Evolutionary conservation across 768 basidiomycete species (phyloP).

Genomic region (Plicaturopsis crispa): DNA sequence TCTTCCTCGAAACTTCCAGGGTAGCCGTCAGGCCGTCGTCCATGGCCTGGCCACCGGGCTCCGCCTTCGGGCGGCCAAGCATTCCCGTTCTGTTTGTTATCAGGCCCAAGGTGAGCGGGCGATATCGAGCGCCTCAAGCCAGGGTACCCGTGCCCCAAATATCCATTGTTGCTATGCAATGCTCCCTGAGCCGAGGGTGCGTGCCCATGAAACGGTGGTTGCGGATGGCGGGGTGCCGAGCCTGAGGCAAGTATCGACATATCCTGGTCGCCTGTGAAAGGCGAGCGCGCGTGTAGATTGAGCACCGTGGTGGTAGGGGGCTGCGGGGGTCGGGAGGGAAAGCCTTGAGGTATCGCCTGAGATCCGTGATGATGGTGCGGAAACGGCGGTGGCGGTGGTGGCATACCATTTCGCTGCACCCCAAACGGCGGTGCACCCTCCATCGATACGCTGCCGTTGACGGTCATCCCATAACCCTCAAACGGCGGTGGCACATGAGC

Average conservation of each 20-base stretch:
- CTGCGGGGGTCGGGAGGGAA: slow-evolving; percentile 28
- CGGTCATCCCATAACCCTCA: not conserved
- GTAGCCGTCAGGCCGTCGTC: not conserved
- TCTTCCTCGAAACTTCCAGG: not conserved
- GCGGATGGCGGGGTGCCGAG: slow-evolving; percentile 18
- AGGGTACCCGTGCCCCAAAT: too few species aligned
- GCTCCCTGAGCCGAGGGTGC: slow-evolving; percentile 7
- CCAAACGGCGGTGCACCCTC: slow-evolving; percentile 3
- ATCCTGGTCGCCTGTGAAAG: slow-evolving; percentile 16
- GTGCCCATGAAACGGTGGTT: not conserved
- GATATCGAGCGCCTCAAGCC: slow-evolving; percentile 11
- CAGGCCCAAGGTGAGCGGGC: too few species aligned
- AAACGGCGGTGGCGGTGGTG: slow-evolving; percentile 16
- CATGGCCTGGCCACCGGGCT: slow-evolving; percentile 1
- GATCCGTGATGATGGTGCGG: slow-evolving; percentile 27
- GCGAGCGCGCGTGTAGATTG: slow-evolving; percentile 28
- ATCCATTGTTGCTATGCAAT: too few species aligned
- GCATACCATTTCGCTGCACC: not conserved
- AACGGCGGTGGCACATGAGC: not conserved
- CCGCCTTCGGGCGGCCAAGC: slow-evolving; percentile 16
- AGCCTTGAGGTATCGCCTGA: slow-evolving; percentile 20
- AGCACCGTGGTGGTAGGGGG: slow-evolving; percentile 25
- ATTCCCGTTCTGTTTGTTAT: slow-evolving; percentile 16
- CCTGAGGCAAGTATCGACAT: slow-evolving; percentile 18
- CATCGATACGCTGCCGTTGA: slow-evolving; percentile 5